Conservation (phyloP, 1,284 basidiomycete species). For the Pseudozyma sp. region DNA sequence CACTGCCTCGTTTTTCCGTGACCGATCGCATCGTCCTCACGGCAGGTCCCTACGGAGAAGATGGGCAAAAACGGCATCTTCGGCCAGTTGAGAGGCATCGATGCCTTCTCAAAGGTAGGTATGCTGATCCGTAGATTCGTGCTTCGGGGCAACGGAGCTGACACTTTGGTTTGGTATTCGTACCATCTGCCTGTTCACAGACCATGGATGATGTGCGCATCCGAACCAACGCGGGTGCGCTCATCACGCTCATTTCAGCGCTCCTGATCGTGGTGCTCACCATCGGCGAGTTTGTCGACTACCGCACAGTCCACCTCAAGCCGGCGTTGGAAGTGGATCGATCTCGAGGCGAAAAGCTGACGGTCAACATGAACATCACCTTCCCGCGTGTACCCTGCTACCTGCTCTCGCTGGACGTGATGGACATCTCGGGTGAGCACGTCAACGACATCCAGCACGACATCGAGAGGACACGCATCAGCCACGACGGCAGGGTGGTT, state of each 20-base stretch:
- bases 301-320: conserved; percentile 78
- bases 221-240: conserved; percentile 65
- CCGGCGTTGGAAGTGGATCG: conserved; percentile 76
- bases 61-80: conserved; percentile 59
- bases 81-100: conserved; percentile 73
- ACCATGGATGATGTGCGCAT: conserved; percentile 68
- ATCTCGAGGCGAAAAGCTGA: conserved; percentile 91
- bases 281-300: conserved; percentile 94
- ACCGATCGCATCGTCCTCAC: background rate
- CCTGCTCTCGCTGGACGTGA: conserved; percentile 79
- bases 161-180: background rate
- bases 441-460: conserved; percentile 80
- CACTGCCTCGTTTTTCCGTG: background rate
- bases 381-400: conserved; percentile 98
- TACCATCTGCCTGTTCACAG: conserved; percentile 34
- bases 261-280: conserved; percentile 92
- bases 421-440: conserved; percentile 97
- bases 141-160: background rate
- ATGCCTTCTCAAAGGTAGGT: conserved; percentile 96
- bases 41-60: background rate
- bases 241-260: conserved; percentile 86
- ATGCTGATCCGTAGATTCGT: too few species aligned
- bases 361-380: conserved; percentile 89
- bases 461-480: conserved; percentile 84
- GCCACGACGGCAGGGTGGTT: conserved; percentile 73